phyloP scores from a whole-genome alignment of 495 filamentous ascomycete species.

The Choiromyces venosus region DNA sequence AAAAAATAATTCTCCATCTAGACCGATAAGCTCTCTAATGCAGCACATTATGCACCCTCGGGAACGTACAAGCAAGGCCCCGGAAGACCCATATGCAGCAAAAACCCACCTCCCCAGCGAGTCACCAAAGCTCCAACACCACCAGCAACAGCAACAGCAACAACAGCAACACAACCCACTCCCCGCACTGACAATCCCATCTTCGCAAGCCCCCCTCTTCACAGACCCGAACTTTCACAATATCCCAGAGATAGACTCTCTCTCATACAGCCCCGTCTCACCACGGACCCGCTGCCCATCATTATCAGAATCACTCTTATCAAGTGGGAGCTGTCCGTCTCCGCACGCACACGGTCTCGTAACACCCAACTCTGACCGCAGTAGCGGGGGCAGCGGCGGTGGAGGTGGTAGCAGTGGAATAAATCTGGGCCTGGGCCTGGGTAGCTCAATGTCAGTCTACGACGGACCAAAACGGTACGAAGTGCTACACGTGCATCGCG shows the following conservation, averaged over 20 bases:
- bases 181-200: neutral
- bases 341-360: slow-evolving; percentile 26
- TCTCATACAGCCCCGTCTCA: slow-evolving; percentile 34
- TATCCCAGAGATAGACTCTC: slow-evolving; percentile 24
- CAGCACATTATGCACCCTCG: slow-evolving; percentile 32
- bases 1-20: slow-evolving; percentile 15
- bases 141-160: neutral
- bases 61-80: neutral
- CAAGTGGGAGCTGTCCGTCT: slow-evolving; percentile 22
- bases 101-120: neutral
- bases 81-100: neutral
- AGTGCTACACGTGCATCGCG: neutral
- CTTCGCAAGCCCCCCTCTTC: neutral
- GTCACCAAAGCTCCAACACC: slow-evolving; percentile 1
- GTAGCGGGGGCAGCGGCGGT: slow-evolving; percentile 19
- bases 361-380: slow-evolving; percentile 31
- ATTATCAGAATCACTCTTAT: slow-evolving; percentile 29
- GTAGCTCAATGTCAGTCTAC: neutral
- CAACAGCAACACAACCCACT: neutral
- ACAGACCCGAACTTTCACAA: slow-evolving; percentile 17
- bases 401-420: slow-evolving; percentile 9
- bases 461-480: neutral
- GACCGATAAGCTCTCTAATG: slow-evolving; percentile 33
- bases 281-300: slow-evolving; percentile 38
- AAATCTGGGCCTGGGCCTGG: neutral